These are phyloP conservation scores for Castanospermum australe DNA, from an alignment of 306 rosid genomes.

Conservation along the genomic window DNA sequence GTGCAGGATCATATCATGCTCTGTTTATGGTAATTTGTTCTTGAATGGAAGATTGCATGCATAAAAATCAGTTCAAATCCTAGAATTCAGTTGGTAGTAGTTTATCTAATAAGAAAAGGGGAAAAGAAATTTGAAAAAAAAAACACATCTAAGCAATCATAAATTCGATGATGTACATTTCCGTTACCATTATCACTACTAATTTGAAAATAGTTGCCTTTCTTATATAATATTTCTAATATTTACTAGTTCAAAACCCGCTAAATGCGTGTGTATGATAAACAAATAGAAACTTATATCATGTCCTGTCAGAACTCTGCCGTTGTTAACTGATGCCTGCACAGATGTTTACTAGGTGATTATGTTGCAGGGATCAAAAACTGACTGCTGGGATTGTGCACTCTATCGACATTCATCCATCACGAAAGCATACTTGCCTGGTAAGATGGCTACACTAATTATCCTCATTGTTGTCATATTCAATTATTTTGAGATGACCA, in stretches of 20 bases:
- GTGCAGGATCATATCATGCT: not conserved
- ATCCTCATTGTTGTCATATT: not conserved
- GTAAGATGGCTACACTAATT: constrained; percentile 41
- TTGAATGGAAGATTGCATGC: not conserved
- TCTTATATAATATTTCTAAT: not conserved
- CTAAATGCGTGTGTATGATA: not conserved
- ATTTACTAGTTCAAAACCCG: not conserved
- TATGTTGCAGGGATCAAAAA: constrained; percentile 65
- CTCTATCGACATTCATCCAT: constrained; percentile 87
- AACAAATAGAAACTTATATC: not conserved
- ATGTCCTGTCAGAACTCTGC: not conserved
- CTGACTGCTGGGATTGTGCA: constrained; percentile 76
- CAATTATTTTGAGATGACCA: not conserved
- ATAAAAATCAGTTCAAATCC: too few species aligned
- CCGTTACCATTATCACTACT: not conserved
- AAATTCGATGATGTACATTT: not conserved
- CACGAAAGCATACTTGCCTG: constrained; percentile 88
- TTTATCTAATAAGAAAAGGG: not conserved
- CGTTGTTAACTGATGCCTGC: not conserved
- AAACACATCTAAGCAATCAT: not conserved
- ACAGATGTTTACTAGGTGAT: constrained; percentile 11
- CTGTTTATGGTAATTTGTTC: not conserved
- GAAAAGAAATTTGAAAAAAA: too few species aligned
- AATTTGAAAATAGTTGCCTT: not conserved
- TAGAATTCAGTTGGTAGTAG: not conserved